Evolutionary conservation across 805 yeast species (phyloP).

Genomic region (Wickerhamia fluorescens): DNA sequence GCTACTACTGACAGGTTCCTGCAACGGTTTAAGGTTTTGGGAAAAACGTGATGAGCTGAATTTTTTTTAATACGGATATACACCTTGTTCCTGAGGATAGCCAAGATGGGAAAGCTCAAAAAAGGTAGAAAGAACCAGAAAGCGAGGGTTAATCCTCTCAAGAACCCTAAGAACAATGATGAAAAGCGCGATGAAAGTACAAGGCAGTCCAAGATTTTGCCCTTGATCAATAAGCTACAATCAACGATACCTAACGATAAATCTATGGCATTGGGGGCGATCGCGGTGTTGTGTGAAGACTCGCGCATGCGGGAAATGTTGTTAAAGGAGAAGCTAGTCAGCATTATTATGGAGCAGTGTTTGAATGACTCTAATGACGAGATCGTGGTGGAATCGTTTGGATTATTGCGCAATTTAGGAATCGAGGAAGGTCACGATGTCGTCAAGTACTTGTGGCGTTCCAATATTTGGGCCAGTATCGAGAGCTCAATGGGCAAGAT

Average conservation of each 20-base stretch:
- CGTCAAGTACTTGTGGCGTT: conserved; percentile 68
- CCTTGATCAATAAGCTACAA: conserved; percentile 58
- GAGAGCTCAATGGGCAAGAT: conserved; percentile 46
- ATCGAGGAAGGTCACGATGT: conserved; percentile 86
- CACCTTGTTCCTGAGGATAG: too few relatives aligned
- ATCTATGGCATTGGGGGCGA: conserved; percentile 68
- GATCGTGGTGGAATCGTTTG: conserved; percentile 73
- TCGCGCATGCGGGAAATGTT: conserved; percentile 52
- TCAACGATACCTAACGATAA: conserved; percentile 65
- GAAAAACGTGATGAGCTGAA: too few relatives aligned
- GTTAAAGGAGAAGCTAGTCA: conserved; percentile 65
- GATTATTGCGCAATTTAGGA: conserved; percentile 71
- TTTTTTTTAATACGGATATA: too few relatives aligned
- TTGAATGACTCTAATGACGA: conserved; percentile 65
- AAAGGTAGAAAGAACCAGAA: conserved; percentile 40
- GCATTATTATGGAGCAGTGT: conserved; percentile 54
- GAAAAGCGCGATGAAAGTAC: conserved; percentile 39
- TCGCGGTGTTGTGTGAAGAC: conserved; percentile 67
- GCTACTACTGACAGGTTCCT: too few relatives aligned
- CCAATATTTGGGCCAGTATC: conserved; percentile 63
- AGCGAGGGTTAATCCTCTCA: conserved; percentile 31
- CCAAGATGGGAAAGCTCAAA: conserved; percentile 66
- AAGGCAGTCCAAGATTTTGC: conserved; percentile 53
- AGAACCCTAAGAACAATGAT: conserved; percentile 10
- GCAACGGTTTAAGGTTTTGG: too few relatives aligned